Conservation (phyloP, 1,139 yeast species). For the Magnusiomyces suaveolens region DNA sequence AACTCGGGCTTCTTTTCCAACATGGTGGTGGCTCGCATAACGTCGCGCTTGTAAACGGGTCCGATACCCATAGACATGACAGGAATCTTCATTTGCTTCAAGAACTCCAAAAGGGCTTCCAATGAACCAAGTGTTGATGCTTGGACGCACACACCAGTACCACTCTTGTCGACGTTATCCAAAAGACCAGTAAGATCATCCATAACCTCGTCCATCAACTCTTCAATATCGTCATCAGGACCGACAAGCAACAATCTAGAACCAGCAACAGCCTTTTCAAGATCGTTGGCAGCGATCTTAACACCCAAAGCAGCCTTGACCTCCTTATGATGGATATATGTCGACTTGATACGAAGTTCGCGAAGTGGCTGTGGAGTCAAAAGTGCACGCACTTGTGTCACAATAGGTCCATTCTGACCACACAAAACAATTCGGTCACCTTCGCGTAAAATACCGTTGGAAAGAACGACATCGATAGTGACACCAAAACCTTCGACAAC, state of each 20-base stretch:
- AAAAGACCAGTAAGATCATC: conserved; percentile 91
- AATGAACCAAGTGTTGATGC: conserved; percentile 96
- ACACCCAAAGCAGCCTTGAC: conserved; percentile 99
- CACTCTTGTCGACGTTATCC: conserved; percentile 89
- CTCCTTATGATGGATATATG: conserved; percentile 89
- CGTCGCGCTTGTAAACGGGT: conserved; percentile 95
- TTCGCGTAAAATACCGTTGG: conserved; percentile 88
- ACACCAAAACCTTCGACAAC: conserved; percentile 98
- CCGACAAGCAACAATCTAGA: conserved; percentile 91
- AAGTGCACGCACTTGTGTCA: conserved; percentile 91
- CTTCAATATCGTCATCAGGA: conserved; percentile 96
- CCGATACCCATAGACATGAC: conserved; percentile 98
- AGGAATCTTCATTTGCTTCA: conserved; percentile 97
- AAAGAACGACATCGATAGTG: conserved; percentile 92
- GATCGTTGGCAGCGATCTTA: conserved; percentile 92
- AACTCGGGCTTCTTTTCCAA: conserved; percentile 90
- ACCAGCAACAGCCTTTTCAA: conserved; percentile 98
- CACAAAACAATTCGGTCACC: conserved; percentile 94
- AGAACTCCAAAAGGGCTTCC: conserved; percentile 93
- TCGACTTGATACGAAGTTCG: conserved; percentile 91
- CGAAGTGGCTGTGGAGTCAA: conserved; percentile 96
- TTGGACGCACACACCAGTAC: conserved; percentile 96
- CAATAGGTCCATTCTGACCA: conserved; percentile 98
- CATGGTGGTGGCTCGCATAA: conserved; percentile 95
- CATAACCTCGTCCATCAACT: conserved; percentile 96